These are phyloP conservation scores for Trichoderma atroviride DNA, from an alignment of 2,329 filamentous ascomycete genomes.

Conservation along the genomic window DNA sequence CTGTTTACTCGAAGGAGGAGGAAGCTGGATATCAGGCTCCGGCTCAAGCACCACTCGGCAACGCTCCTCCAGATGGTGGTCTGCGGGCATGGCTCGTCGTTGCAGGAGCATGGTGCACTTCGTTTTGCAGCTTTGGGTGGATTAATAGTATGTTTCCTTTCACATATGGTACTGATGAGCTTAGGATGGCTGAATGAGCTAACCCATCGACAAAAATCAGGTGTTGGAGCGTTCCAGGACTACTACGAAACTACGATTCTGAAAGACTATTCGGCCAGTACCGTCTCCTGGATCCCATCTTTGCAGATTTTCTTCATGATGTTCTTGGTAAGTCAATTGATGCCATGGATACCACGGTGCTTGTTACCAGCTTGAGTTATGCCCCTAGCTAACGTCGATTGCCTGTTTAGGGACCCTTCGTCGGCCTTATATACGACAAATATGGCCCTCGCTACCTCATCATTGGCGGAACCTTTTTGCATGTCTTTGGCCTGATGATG, in stretches of 20 bases:
- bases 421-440: constrained; percentile 65
- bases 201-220: constrained; percentile 29
- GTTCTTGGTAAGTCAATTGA: constrained; percentile 39
- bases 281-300: constrained; percentile 65
- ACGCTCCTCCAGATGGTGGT: constrained; percentile 35
- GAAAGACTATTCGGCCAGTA: constrained; percentile 52
- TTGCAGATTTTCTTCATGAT: constrained; percentile 60
- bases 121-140: constrained; percentile 48
- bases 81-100: constrained; percentile 44
- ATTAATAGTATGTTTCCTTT: constrained; percentile 47
- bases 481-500: constrained; percentile 68
- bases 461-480: constrained; percentile 54
- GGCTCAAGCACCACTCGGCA: neutral
- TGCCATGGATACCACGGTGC: neutral
- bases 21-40: neutral
- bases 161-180: neutral
- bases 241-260: constrained; percentile 59
- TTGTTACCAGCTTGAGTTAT: neutral
- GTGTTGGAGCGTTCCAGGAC: constrained; percentile 58
- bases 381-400: constrained; percentile 2
- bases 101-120: constrained; percentile 45
- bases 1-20: neutral
- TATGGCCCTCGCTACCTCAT: constrained; percentile 62
- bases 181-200: neutral
- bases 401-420: constrained; percentile 54